phyloP scores from a whole-genome alignment of 129 eudicot species.

The Pulicaria dysenterica region DNA sequence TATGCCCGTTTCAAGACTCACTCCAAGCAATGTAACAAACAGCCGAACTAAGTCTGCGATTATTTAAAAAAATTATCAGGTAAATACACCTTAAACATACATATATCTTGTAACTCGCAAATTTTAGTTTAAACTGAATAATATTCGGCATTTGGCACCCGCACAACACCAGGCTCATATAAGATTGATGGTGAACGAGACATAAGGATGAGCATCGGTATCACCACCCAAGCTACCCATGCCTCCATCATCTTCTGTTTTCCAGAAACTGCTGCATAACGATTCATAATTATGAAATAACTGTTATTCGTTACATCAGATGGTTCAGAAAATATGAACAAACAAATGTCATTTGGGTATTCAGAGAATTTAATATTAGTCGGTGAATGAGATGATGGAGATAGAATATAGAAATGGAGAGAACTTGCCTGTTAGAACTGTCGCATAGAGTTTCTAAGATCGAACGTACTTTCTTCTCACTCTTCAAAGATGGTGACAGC shows the following conservation, averaged over 20 bases:
- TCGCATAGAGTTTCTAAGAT: constrained; percentile 69
- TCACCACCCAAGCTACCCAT: constrained; percentile 79
- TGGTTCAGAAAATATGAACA: constrained; percentile 10
- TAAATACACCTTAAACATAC: too few species aligned
- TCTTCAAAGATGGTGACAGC: constrained; percentile 71
- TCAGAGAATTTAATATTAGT: too few species aligned
- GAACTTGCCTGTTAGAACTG: constrained; percentile 71
- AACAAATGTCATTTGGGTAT: constrained; percentile 20
- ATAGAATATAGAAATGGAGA: neutral
- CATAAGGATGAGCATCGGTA: constrained; percentile 78
- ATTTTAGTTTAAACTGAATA: neutral
- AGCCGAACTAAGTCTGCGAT: too few species aligned
- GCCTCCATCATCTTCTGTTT: constrained; percentile 77
- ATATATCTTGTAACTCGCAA: too few species aligned
- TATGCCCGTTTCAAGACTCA: too few species aligned
- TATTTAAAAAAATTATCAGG: too few species aligned
- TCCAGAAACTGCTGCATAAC: constrained; percentile 74
- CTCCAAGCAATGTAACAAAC: too few species aligned
- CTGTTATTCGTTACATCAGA: constrained; percentile 27
- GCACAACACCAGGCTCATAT: constrained; percentile 41
- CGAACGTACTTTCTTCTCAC: constrained; percentile 94
- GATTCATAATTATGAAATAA: constrained; percentile 19
- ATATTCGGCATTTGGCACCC: neutral
- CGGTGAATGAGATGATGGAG: neutral
- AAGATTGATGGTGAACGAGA: constrained; percentile 87